Conservation (phyloP, 371 early-diverging fungal species). For the Cokeromyces recurvatus region DNA sequence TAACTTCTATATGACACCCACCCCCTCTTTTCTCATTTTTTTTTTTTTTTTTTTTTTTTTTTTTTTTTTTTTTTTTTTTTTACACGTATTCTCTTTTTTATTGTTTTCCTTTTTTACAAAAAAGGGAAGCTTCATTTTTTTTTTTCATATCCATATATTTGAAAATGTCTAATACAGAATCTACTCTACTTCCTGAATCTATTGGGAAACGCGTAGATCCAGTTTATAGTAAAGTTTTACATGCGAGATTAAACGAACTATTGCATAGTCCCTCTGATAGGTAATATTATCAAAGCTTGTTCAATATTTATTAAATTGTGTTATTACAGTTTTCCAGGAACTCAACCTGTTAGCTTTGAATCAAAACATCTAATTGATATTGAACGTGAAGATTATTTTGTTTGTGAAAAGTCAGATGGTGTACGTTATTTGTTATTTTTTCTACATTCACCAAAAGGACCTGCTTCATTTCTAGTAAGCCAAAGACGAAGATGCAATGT, state of each 20-base stretch:
- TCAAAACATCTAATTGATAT: slow-evolving; percentile 61
- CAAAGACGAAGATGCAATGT: neutral
- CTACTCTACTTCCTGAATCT: slow-evolving; percentile 22
- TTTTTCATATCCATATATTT: neutral
- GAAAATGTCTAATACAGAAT: slow-evolving; percentile 11
- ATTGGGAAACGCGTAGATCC: slow-evolving; percentile 53
- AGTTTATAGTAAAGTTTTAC: slow-evolving; percentile 38
- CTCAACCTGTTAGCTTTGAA: slow-evolving; percentile 82
- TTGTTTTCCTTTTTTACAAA: no score
- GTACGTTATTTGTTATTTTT: slow-evolving; percentile 72
- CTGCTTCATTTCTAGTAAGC: slow-evolving; percentile 60
- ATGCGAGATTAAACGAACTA: slow-evolving; percentile 37
- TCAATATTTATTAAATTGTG: no score
- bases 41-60: no score
- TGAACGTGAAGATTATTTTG: slow-evolving; percentile 79
- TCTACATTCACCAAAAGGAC: slow-evolving; percentile 48
- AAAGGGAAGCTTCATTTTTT: neutral
- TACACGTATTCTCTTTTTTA: no score
- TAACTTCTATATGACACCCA: no score
- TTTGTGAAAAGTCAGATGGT: slow-evolving; percentile 90
- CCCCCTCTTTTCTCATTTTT: no score
- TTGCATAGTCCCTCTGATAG: slow-evolving; percentile 33
- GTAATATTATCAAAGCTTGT: slow-evolving; percentile 21
- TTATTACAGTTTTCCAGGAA: slow-evolving; percentile 74
- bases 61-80: no score